Conservation (phyloP, 2,329 filamentous ascomycete species). For the Sporothrix brunneoviolacea region DNA sequence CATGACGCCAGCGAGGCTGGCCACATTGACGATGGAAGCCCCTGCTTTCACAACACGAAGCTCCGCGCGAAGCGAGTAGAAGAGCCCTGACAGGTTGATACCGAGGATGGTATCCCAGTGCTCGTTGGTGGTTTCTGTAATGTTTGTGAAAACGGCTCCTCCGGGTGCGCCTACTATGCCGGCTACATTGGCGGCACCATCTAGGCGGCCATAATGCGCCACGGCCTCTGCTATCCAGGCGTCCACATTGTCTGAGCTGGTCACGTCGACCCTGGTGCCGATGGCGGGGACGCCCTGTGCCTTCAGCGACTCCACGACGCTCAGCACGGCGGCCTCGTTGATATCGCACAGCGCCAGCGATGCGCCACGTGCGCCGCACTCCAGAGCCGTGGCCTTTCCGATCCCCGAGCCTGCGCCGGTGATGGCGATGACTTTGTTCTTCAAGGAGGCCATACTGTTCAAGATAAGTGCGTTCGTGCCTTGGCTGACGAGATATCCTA, state of each 20-base stretch:
- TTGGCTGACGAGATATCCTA: too few species aligned
- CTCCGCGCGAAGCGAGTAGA: constrained; percentile 40
- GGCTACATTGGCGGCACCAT: constrained; percentile 50
- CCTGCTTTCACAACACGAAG: constrained; percentile 25
- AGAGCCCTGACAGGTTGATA: constrained; percentile 43
- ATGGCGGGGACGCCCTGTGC: background rate
- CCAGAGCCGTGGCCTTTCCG: constrained; percentile 36
- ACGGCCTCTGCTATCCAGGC: constrained; percentile 41
- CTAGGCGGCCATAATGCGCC: constrained; percentile 43
- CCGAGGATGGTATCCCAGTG: constrained; percentile 44
- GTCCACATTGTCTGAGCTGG: constrained; percentile 35
- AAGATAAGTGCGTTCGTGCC: too few species aligned
- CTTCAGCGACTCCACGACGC: background rate
- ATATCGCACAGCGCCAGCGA: constrained; percentile 40
- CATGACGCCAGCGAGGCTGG: constrained; percentile 14
- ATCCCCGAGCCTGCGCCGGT: constrained; percentile 34
- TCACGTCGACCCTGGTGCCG: background rate
- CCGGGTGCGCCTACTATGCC: constrained; percentile 34
- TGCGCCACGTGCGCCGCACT: constrained; percentile 34
- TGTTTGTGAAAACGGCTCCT: constrained; percentile 32
- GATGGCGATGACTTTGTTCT: constrained; percentile 7
- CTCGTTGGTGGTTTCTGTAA: constrained; percentile 38
- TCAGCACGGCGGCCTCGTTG: constrained; percentile 27
- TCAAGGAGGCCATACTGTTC: background rate
- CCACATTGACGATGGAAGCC: constrained; percentile 14